A percentile compares a stretch with the other conserved stretches of the same genome.
phyloP scores from a whole-genome alignment of 78 protist genomes.

The Polysphondylium violaceum region DNA sequence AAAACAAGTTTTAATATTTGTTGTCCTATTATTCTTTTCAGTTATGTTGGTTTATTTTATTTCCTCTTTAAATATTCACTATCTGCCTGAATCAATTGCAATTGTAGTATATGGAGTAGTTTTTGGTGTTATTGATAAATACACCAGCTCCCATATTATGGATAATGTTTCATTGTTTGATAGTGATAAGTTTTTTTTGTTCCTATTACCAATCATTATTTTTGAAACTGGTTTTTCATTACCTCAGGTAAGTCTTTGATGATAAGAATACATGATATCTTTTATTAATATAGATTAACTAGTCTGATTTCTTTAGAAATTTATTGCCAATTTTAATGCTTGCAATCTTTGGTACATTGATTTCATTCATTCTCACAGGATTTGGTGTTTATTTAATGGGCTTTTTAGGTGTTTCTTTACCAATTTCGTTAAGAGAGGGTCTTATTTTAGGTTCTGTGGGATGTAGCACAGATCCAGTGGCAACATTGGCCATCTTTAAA shows the following conservation, averaged over 20 bases:
- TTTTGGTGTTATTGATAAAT: constrained; percentile 27
- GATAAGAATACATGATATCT: too few species aligned
- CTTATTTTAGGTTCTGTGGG: not conserved
- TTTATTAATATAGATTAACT: too few species aligned
- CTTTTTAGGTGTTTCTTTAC: not conserved
- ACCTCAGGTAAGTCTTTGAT: too few species aligned
- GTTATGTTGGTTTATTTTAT: too few species aligned
- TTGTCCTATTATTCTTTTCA: too few species aligned
- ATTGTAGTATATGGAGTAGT: constrained; percentile 35
- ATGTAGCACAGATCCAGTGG: constrained; percentile 96
- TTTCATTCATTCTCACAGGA: constrained; percentile 78
- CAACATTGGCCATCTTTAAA: constrained; percentile 90
- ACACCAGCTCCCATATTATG: not conserved
- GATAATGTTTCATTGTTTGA: constrained; percentile 8
- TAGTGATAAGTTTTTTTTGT: constrained; percentile 88
- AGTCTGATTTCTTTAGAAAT: constrained; percentile 88
- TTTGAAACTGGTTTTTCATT: constrained; percentile 96
- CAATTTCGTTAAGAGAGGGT: not conserved
- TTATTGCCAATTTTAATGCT: constrained; percentile 81
- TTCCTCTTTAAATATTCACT: constrained; percentile 45
- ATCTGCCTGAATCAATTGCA: constrained; percentile 46
- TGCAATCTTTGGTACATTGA: constrained; percentile 93
- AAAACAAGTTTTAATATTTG: too few species aligned
- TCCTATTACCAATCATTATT: constrained; percentile 95
- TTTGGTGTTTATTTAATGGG: constrained; percentile 46